Base-by-base conservation (phyloP, 2,329 filamentous ascomycete species). In the Trichoderma oligosporum region DNA sequence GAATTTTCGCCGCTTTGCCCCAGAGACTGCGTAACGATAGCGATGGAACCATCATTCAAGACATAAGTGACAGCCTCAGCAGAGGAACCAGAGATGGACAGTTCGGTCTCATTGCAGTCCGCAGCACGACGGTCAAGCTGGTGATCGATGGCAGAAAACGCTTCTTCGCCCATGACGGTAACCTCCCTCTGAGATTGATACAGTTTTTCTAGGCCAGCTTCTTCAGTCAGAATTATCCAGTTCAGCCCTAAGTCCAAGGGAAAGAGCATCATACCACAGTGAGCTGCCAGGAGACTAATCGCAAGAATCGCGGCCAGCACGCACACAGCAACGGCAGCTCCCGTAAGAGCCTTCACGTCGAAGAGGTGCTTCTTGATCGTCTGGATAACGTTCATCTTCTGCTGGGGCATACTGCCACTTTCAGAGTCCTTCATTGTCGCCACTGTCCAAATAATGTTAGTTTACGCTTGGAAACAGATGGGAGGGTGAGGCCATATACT, bases 391-490 rank as follows among this genome's bases (percentile, higher is more conserved):
- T 7, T 35, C 52, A 31, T 22, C 36, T 59, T 49, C 8, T 42
- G 49, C 39, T 36, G 24, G 18, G 51, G 38, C 29, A 62, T 29
- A 5, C 18, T 56, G 42, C 60, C 65, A 42, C 65, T 64, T 45
- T 69, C 68, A 36, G 59, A 45, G 55, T 68, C 67, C 58, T 65
- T 67, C 61, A 66, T 64, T 31, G 58, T 60, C 42, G 66, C 60
- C 65, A 69, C 68, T 70, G 22, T 20, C 7, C 16, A 36, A 8
- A 22, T n/a, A 27, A 8, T 44, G 45, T 69, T 51, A 68, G 62
- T 25, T 20, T 14, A n/a, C 29, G 25, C n/a, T 6, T 2, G 16
- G 4, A 31, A 20, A 22, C 14, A 14, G 18, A 16, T 25, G 5
- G 1, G n/a, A 12, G 49, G 5, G 25, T 20, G 36, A 44, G n/a